Evolutionary conservation across 176 grass and related monocot species (phyloP), one percentile per base, ranked within the genome.

Genomic region (Bromus sterilis): DNA sequence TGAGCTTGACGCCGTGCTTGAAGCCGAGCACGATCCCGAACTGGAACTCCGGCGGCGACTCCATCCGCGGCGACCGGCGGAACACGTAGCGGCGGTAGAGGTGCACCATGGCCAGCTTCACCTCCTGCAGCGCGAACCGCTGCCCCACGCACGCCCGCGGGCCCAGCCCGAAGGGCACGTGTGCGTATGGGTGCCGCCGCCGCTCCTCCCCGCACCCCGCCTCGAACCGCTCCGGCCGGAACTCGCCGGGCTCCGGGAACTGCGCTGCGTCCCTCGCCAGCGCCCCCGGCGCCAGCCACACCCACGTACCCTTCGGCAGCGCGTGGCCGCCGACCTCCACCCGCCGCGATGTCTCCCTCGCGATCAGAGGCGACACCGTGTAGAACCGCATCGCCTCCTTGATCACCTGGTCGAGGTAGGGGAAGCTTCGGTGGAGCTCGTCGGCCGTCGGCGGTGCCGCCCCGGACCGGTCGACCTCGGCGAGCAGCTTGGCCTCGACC

Each of bases 121-220:
- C 42, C 87, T 98, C 88, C 74, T 93, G 95, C 81, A 94, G 56
- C 62, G 90, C 66, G 81, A 98, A 94, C 78, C 84, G 88, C 86
- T 92, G 92, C 74, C 92, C 95, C 2, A 94, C 89, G 85, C 94
- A 97, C 66, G 89, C 79, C 62, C 94, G 74, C 23, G 94, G 94
- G 2, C 91, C 91, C 26, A 94, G 62, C 36, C 94, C 94, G 86
- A 97, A 98, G 2, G 95, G 95, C 66, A 93, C 90, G 88, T 93
- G 86, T 8, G 95, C 87, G 57, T 90, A 93, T 39, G 88, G 88
- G 77, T 98, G 92, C 25, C 92, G 87, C 66, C 60, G 70, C 28
- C 83, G 75, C 73, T 89, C 87, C 82, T 97, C 94, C 42, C 90
- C 80, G 81, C 89, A 34, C 34, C 63, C 76, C 5, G 85, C 82